Evolutionary conservation across 2,329 filamentous ascomycete genomes (phyloP).

Genomic region (Alternaria triticina): DNA sequence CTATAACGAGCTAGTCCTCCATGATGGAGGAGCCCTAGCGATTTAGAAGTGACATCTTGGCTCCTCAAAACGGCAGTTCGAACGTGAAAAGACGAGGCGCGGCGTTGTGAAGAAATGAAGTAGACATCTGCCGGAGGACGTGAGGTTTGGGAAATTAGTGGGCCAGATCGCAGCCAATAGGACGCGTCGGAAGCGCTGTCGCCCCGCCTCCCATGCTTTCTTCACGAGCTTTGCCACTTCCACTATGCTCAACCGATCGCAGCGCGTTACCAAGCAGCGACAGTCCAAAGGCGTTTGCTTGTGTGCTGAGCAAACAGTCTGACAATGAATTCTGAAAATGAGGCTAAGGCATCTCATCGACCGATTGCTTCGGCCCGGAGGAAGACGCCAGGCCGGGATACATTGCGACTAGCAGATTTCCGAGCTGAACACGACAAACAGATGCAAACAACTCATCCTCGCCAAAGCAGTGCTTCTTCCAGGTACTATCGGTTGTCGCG

Average conservation of each 20-base stretch:
- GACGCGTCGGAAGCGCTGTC: not conserved
- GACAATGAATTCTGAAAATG: not conserved
- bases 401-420: not conserved
- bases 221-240: not conserved
- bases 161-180: not conserved
- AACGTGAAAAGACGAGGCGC: not conserved
- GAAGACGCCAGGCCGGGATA: constrained; percentile 2
- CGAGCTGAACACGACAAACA: not conserved
- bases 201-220: not conserved
- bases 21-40: too few species aligned
- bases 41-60: not conserved
- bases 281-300: not conserved
- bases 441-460: not conserved
- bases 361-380: constrained; percentile 6
- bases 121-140: not conserved
- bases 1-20: not conserved
- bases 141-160: not conserved
- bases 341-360: not conserved
- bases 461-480: not conserved
- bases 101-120: not conserved
- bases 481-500: not conserved
- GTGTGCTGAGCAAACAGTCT: not conserved
- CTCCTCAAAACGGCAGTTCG: not conserved
- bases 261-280: not conserved
- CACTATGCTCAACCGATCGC: not conserved